Conservation (phyloP, 768 basidiomycete species). For the Cystobasidium onofrii region DNA sequence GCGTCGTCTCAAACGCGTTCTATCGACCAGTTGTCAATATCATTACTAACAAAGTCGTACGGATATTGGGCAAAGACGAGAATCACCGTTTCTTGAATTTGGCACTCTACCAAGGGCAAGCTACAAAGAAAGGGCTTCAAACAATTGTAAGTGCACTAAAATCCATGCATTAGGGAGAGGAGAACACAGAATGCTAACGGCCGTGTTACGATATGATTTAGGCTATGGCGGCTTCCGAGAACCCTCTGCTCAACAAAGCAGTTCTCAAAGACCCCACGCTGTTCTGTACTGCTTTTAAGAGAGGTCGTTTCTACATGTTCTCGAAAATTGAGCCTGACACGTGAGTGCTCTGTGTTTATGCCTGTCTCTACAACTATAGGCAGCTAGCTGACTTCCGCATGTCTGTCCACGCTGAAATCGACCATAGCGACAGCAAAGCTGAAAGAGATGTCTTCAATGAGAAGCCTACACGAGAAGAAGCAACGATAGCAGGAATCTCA, state of each 20-base stretch:
- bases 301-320: conserved; percentile 87
- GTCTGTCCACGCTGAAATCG: neutral
- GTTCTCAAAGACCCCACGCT: conserved; percentile 78
- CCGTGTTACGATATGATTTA: conserved; percentile 42
- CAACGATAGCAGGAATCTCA: conserved; percentile 63
- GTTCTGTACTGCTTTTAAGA: conserved; percentile 87
- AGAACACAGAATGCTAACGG: too few relatives aligned
- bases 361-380: neutral
- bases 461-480: conserved; percentile 90
- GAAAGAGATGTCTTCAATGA: conserved; percentile 99
- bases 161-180: too few relatives aligned
- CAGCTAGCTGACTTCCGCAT: neutral
- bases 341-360: conserved; percentile 42
- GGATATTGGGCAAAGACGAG: conserved; percentile 88
- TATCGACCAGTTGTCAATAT: conserved; percentile 70
- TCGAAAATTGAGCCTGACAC: conserved; percentile 78
- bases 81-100: conserved; percentile 81
- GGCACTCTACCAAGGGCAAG: conserved; percentile 84
- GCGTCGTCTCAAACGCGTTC: neutral
- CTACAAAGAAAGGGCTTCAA: conserved; percentile 72
- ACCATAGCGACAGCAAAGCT: conserved; percentile 68
- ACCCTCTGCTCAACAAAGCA: conserved; percentile 84
- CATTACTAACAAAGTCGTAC: conserved; percentile 81
- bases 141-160: conserved; percentile 74
- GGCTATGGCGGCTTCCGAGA: conserved; percentile 93